Conservation (phyloP, 768 basidiomycete species). For the Boletus pseudo-olivaceus region DNA sequence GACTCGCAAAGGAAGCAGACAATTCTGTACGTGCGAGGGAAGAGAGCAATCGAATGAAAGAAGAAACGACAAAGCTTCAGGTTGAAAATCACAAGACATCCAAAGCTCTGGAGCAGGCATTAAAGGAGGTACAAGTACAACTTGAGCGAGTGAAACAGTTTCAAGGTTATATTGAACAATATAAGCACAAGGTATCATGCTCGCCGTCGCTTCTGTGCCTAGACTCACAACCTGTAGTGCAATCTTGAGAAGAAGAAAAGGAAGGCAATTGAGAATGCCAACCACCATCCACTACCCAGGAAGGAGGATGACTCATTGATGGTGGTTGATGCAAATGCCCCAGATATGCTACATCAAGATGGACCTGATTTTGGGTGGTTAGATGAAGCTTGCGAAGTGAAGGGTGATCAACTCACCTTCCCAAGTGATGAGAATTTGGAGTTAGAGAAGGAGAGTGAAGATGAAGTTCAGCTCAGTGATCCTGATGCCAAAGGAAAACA, state of each 20-base stretch:
- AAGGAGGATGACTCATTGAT: conserved; percentile 30
- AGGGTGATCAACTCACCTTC: conserved; percentile 23
- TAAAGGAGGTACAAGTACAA: conserved; percentile 12
- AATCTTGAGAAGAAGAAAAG: conserved; percentile 27
- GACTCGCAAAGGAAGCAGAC: conserved; percentile 6
- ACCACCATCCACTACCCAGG: neutral
- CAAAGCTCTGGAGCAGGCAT: conserved; percentile 14
- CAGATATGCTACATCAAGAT: conserved; percentile 17
- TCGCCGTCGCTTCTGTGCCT: neutral
- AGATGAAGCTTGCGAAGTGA: conserved; percentile 27
- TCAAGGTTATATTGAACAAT: conserved; percentile 16
- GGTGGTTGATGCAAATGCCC: conserved; percentile 27
- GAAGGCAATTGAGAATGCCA: conserved; percentile 20
- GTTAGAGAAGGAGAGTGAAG: conserved; percentile 16
- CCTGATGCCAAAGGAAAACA: conserved; percentile 1
- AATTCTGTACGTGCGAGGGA: conserved; percentile 3
- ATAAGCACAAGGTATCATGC: conserved; percentile 23
- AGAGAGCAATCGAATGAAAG: conserved; percentile 13
- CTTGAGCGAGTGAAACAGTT: conserved; percentile 24
- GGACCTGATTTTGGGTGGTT: conserved; percentile 22
- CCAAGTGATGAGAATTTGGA: conserved; percentile 12
- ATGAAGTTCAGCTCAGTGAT: conserved; percentile 10
- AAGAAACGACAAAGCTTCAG: conserved; percentile 21
- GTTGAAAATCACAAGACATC: conserved; percentile 23
- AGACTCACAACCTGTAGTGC: conserved; percentile 11